phyloP scores from a whole-genome alignment of 2,329 filamentous ascomycete genomes.

The Aspergillus brasiliensis region DNA sequence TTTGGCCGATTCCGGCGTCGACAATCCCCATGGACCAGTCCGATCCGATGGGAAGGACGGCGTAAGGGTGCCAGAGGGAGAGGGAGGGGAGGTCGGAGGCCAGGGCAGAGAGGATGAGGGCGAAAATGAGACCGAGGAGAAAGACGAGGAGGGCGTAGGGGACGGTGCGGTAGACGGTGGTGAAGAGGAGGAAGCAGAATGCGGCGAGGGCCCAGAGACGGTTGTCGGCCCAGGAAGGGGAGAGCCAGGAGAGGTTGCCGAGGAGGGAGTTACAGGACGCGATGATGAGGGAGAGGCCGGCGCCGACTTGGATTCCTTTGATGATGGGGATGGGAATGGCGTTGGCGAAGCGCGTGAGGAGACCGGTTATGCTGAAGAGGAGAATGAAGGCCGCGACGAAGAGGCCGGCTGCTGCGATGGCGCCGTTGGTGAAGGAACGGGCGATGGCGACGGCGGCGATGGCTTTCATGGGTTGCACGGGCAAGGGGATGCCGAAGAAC shows the following conservation, averaged over 20 bases:
- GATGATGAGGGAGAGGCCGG: slow-evolving; percentile 79
- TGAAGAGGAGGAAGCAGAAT: slow-evolving; percentile 70
- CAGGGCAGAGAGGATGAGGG: slow-evolving; percentile 48
- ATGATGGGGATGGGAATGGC: slow-evolving; percentile 83
- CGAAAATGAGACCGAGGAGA: slow-evolving; percentile 66
- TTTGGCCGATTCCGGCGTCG: slow-evolving; percentile 76
- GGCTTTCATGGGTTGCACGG: slow-evolving; percentile 88
- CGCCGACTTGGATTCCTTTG: slow-evolving; percentile 92
- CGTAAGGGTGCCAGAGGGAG: slow-evolving; percentile 61
- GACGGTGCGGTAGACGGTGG: slow-evolving; percentile 64
- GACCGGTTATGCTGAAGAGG: slow-evolving; percentile 74
- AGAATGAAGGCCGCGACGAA: slow-evolving; percentile 75
- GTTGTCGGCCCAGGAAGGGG: slow-evolving; percentile 72
- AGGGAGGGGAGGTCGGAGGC: slow-evolving; percentile 53
- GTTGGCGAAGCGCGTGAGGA: slow-evolving; percentile 73
- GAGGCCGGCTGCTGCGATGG: slow-evolving; percentile 80
- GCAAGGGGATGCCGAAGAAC: slow-evolving; percentile 83
- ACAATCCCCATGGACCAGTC: slow-evolving; percentile 59
- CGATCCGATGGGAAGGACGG: slow-evolving; percentile 48
- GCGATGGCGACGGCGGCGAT: slow-evolving; percentile 89
- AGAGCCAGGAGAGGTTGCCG: slow-evolving; percentile 67
- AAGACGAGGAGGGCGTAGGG: slow-evolving; percentile 81
- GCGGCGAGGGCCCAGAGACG: slow-evolving; percentile 73
- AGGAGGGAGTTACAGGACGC: slow-evolving; percentile 73
- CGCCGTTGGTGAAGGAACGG: slow-evolving; percentile 63